A percentile compares a stretch with the other conserved stretches of the same genome.
These are phyloP conservation scores for Penicillium desertorum DNA, from an alignment of 495 filamentous ascomycete genomes.

Conservation along the genomic window DNA sequence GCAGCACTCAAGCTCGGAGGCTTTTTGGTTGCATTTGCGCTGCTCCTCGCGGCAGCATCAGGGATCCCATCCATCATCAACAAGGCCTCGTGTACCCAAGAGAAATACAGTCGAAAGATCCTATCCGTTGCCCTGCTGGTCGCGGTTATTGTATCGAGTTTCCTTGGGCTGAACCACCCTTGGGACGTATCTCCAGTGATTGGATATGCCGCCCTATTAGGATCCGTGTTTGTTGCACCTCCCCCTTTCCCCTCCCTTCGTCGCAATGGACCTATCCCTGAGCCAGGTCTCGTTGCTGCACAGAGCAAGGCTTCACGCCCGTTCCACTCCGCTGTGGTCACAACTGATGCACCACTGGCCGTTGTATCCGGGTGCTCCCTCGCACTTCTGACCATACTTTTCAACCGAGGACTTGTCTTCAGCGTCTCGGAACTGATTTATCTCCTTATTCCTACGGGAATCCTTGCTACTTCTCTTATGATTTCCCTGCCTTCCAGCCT, in stretches of 20 bases:
- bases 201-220: conserved; percentile 48
- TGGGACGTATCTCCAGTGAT: conserved; percentile 36
- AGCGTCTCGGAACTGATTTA: conserved; percentile 26
- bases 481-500: conserved; percentile 26
- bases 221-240: conserved; percentile 45
- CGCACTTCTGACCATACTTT: conserved; percentile 21
- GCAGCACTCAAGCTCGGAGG: conserved; percentile 57
- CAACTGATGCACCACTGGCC: conserved; percentile 34
- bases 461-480: conserved; percentile 35
- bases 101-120: conserved; percentile 33
- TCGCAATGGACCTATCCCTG: conserved; percentile 25
- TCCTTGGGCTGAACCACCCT: conserved; percentile 35
- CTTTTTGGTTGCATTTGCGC: conserved; percentile 49
- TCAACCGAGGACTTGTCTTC: conserved; percentile 28
- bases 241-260: conserved; percentile 40
- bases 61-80: conserved; percentile 36
- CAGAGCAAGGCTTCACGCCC: conserved; percentile 15
- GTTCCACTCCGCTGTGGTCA: conserved; percentile 15
- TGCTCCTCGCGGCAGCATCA: conserved; percentile 48
- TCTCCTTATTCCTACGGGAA: conserved; percentile 26
- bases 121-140: conserved; percentile 31
- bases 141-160: conserved; percentile 29
- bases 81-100: conserved; percentile 11
- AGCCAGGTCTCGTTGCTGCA: conserved; percentile 30
- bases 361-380: conserved; percentile 31